phyloP scores from a whole-genome alignment of 2,329 filamentous ascomycete species.

The Colletotrichum godetiae region DNA sequence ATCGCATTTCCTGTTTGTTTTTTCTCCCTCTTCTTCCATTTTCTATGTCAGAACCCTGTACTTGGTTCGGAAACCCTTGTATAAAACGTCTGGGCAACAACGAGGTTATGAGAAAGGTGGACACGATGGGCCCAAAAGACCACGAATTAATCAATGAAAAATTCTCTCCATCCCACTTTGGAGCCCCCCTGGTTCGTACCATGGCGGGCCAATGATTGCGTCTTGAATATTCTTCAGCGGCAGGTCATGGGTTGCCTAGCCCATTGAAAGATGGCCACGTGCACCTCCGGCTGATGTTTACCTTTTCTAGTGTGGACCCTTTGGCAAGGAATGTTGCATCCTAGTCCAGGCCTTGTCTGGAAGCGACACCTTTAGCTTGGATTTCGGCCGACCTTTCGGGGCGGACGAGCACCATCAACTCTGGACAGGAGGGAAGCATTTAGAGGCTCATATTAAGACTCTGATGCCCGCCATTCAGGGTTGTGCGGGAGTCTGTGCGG shows the following conservation, averaged over 20 bases:
- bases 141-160: constrained; percentile 35
- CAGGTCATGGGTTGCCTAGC: constrained; percentile 31
- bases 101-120: constrained; percentile 34
- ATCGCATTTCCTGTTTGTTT: constrained; percentile 11
- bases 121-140: constrained; percentile 30
- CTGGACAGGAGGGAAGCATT: constrained; percentile 12
- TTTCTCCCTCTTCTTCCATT: constrained; percentile 3
- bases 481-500: constrained; percentile 40
- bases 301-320: constrained; percentile 31
- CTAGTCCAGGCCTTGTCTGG: constrained; percentile 19
- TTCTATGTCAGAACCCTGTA: constrained; percentile 26
- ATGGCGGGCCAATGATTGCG: constrained; percentile 26
- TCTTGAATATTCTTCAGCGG: constrained; percentile 33
- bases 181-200: constrained; percentile 25
- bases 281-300: constrained; percentile 35
- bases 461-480: constrained; percentile 32
- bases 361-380: constrained; percentile 31
- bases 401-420: not conserved
- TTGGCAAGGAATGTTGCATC: constrained; percentile 25
- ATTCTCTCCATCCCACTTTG: constrained; percentile 33
- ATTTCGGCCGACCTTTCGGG: constrained; percentile 19
- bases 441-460: constrained; percentile 28
- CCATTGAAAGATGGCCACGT: constrained; percentile 36
- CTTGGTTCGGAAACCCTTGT: constrained; percentile 21
- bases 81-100: constrained; percentile 25